Conservation (phyloP, 345 rosid species). For the Firmiana major region DNA sequence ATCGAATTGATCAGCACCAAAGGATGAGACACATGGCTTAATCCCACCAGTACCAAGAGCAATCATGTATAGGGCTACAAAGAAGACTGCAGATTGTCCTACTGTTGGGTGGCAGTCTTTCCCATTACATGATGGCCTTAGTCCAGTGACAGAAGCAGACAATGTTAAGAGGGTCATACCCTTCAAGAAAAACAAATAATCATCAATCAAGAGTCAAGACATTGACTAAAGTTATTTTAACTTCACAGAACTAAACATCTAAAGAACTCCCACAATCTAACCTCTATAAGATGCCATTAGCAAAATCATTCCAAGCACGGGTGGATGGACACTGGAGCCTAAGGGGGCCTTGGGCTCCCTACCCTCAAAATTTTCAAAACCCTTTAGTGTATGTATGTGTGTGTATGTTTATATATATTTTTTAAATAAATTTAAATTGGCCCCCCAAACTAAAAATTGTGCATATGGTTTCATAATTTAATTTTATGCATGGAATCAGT, state of each 20-base stretch:
- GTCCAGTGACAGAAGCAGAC: conserved; percentile 70
- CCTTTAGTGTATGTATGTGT: no score
- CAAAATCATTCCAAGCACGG: no score
- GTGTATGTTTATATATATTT: no score
- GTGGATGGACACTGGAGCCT: no score
- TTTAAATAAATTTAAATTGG: no score
- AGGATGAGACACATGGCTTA: conserved; percentile 96
- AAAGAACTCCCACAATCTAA: neutral
- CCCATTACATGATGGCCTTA: conserved; percentile 55
- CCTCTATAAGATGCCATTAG: neutral
- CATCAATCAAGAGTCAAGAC: neutral
- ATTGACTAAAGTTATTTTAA: neutral
- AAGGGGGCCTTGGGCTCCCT: no score
- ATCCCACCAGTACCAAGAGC: conserved; percentile 97
- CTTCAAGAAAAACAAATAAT: conserved; percentile 29
- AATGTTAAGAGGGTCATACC: conserved; percentile 90
- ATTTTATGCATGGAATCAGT: no score
- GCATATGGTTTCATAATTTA: no score
- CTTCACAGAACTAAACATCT: neutral
- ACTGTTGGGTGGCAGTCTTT: conserved; percentile 54
- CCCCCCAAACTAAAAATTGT: no score
- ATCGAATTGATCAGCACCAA: conserved; percentile 96
- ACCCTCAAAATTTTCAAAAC: no score
- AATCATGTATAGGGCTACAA: conserved; percentile 71
- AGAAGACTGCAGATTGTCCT: conserved; percentile 49